Evolutionary conservation across 2,329 filamentous ascomycete species (phyloP).

Genomic region (Aureobasidium musti): DNA sequence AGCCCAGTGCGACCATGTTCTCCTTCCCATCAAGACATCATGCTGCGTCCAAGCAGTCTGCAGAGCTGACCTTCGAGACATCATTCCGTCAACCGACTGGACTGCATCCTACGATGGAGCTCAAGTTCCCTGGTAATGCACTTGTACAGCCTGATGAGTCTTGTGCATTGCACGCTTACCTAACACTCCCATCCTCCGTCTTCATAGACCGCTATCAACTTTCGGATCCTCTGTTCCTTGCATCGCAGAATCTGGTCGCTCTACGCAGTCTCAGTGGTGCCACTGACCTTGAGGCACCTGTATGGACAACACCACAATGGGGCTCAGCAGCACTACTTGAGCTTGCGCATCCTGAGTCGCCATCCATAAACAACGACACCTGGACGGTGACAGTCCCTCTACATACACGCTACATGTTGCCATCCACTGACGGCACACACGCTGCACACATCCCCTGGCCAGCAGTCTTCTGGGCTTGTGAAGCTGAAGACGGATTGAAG

Average conservation of each 20-base stretch:
- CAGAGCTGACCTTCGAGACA: constrained; percentile 54
- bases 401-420: constrained; percentile 79
- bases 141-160: constrained; percentile 52
- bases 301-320: constrained; percentile 75
- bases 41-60: constrained; percentile 48
- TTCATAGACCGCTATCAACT: constrained; percentile 91
- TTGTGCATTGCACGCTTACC: constrained; percentile 75
- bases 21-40: constrained; percentile 81
- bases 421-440: constrained; percentile 43
- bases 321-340: constrained; percentile 77
- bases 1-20: constrained; percentile 74
- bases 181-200: constrained; percentile 77
- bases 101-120: constrained; percentile 76
- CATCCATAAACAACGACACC: constrained; percentile 27
- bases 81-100: constrained; percentile 72
- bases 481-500: constrained; percentile 64
- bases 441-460: constrained; percentile 71
- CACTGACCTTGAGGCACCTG: constrained; percentile 87
- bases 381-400: constrained; percentile 75
- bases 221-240: constrained; percentile 71
- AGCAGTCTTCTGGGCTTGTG: constrained; percentile 87
- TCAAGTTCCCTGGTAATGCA: constrained; percentile 61
- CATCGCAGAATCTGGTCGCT: constrained; percentile 73
- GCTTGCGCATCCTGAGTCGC: constrained; percentile 58
- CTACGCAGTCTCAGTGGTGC: constrained; percentile 71